Conservation (phyloP, 208 protist species). For the Leptomonas pyrrhocoris region DNA sequence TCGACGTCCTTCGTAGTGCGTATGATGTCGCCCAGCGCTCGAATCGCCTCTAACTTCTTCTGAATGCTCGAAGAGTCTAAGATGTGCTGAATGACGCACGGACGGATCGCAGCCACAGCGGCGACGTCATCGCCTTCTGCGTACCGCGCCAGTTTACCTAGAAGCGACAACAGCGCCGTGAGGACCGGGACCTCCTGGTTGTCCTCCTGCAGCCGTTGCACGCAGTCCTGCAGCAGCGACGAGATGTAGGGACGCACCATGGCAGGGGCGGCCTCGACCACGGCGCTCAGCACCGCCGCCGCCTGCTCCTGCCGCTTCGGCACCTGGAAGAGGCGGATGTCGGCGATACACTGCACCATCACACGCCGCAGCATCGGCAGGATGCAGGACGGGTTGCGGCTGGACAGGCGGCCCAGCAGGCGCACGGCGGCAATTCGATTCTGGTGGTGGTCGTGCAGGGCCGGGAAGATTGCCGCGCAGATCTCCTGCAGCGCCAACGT, state of each 20-base stretch:
- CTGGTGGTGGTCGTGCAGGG: conserved; percentile 87
- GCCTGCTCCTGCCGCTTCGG: conserved; percentile 85
- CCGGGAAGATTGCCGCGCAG: conserved; percentile 70
- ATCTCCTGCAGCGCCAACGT: conserved; percentile 83
- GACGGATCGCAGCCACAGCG: conserved; percentile 62
- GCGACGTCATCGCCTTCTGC: conserved; percentile 78
- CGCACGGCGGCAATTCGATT: conserved; percentile 80
- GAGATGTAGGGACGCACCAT: conserved; percentile 85
- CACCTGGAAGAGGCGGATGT: conserved; percentile 81
- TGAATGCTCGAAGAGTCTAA: conserved; percentile 79
- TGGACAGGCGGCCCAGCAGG: conserved; percentile 83
- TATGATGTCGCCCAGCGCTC: conserved; percentile 83
- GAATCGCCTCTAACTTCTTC: conserved; percentile 88
- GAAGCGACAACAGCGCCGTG: conserved; percentile 78
- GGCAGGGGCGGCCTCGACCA: conserved; percentile 81
- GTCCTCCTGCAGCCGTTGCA: conserved; percentile 56
- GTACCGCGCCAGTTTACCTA: conserved; percentile 85
- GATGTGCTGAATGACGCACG: conserved; percentile 80
- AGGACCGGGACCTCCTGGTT: conserved; percentile 58
- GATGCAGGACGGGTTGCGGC: conserved; percentile 77
- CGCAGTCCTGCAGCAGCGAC: conserved; percentile 75
- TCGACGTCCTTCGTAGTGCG: conserved; percentile 86
- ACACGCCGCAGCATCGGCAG: conserved; percentile 83
- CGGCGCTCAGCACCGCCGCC: conserved; percentile 69
- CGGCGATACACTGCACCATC: conserved; percentile 84